Evolutionary conservation across 768 basidiomycete genomes (phyloP).

Genomic region (Termitomyces heimii): DNA sequence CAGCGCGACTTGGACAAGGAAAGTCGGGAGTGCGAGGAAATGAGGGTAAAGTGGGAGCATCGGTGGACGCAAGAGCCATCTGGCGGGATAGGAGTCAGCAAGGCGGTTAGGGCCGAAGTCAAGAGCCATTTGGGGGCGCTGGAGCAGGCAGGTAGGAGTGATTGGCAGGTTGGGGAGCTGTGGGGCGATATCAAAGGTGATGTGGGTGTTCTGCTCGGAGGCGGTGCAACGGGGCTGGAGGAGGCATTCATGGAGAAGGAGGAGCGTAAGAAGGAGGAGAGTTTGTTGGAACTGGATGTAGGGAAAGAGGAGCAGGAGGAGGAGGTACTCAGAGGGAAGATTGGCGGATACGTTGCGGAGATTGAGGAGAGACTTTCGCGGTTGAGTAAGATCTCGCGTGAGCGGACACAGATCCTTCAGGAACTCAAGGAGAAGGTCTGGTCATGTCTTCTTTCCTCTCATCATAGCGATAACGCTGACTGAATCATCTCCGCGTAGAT

Average conservation of each 20-base stretch:
- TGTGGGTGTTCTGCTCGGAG: constrained; percentile 45
- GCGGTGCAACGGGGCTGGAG: constrained; percentile 39
- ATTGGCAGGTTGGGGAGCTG: constrained; percentile 64
- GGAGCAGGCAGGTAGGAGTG: constrained; percentile 73
- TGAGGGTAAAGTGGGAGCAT: constrained; percentile 84
- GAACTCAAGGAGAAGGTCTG: constrained; percentile 93
- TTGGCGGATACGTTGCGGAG: constrained; percentile 59
- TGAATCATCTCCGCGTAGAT: constrained; percentile 43
- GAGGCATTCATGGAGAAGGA: constrained; percentile 40
- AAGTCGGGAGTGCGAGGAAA: constrained; percentile 80
- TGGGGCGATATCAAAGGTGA: constrained; percentile 71
- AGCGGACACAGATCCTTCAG: constrained; percentile 81
- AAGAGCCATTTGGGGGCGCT: constrained; percentile 69
- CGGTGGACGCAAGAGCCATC: constrained; percentile 85
- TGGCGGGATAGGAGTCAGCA: constrained; percentile 50
- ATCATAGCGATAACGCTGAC: neutral
- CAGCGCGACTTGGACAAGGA: constrained; percentile 74
- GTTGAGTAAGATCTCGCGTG: constrained; percentile 77
- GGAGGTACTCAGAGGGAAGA: constrained; percentile 61
- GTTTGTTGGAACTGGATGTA: constrained; percentile 63
- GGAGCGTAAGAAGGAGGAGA: constrained; percentile 34
- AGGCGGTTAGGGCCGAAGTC: constrained; percentile 68
- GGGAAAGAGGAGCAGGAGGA: constrained; percentile 61
- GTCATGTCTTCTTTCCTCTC: neutral
- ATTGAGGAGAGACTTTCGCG: constrained; percentile 76